A percentile compares a stretch with the other conserved stretches of the same genome.
These are phyloP conservation scores for Herpetospermum pedunculosum DNA, from an alignment of 306 rosid genomes.

Conservation along the genomic window DNA sequence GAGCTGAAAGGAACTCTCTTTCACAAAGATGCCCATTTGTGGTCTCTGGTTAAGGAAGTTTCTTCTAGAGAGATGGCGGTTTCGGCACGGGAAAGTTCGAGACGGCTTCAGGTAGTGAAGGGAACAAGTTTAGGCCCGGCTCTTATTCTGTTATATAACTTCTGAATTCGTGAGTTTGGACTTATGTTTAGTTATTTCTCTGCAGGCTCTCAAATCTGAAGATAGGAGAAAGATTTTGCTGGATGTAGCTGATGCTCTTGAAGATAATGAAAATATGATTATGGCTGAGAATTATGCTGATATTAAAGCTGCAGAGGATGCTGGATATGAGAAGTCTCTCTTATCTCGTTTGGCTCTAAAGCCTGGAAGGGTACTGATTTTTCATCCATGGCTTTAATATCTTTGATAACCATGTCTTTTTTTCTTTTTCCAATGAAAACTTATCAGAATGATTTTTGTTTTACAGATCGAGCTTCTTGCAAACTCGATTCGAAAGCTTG, in stretches of 20 bases:
- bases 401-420: background rate
- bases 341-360: constrained; percentile 66
- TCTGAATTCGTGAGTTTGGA: background rate
- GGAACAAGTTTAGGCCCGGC: background rate
- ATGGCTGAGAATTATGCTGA: constrained; percentile 53
- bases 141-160: background rate
- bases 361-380: constrained; percentile 44
- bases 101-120: constrained; percentile 45
- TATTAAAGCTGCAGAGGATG: constrained; percentile 47
- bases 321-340: constrained; percentile 56
- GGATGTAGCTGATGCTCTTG: constrained; percentile 58
- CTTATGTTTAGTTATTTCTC: background rate
- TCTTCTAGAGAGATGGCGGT: constrained; percentile 75
- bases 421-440: background rate
- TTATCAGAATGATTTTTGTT: background rate
- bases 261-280: constrained; percentile 44
- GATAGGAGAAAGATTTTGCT: constrained; percentile 63
- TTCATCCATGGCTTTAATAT: background rate
- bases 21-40: constrained; percentile 73
- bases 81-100: constrained; percentile 54
- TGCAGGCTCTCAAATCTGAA: constrained; percentile 38
- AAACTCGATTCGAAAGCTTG: constrained; percentile 59
- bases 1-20: constrained; percentile 73
- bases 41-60: constrained; percentile 54
- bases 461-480: constrained; percentile 58